These are phyloP conservation scores for Metschnikowia shivogae DNA, from an alignment of 805 yeast species.

Conservation along the genomic window DNA sequence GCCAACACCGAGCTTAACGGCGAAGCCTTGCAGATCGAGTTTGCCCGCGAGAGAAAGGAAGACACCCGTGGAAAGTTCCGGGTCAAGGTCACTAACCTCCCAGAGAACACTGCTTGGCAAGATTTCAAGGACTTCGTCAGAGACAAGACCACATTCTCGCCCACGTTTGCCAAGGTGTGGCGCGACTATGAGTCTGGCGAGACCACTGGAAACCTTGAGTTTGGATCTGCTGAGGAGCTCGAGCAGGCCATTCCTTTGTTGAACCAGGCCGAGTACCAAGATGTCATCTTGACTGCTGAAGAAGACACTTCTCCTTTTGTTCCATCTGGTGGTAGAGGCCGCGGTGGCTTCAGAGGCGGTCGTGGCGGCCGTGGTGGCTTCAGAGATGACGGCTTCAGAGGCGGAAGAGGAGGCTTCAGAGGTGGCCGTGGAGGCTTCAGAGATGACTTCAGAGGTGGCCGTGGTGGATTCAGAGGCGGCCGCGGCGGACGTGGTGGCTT, in stretches of 20 bases:
- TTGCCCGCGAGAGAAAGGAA: constrained; percentile 52
- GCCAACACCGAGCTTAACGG: constrained; percentile 47
- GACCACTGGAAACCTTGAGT: constrained; percentile 51
- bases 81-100: constrained; percentile 64
- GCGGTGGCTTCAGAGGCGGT: constrained; percentile 44
- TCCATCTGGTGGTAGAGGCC: constrained; percentile 43
- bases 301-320: constrained; percentile 66
- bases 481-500: constrained; percentile 17
- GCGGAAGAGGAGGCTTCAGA: constrained; percentile 37
- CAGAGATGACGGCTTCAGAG: constrained; percentile 24
- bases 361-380: constrained; percentile 40
- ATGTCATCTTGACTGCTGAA: constrained; percentile 66
- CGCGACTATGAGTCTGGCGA: constrained; percentile 46
- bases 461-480: constrained; percentile 37
- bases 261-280: constrained; percentile 69
- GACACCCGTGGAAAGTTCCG: constrained; percentile 71
- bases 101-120: constrained; percentile 81
- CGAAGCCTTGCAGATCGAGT: constrained; percentile 48
- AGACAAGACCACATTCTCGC: constrained; percentile 61
- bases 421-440: constrained; percentile 45
- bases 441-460: constrained; percentile 22
- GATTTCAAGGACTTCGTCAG: constrained; percentile 87
- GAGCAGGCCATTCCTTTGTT: constrained; percentile 69
- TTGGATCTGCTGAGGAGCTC: constrained; percentile 66
- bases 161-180: constrained; percentile 55